These are phyloP conservation scores for Colletotrichum salicis DNA, from an alignment of 2,329 filamentous ascomycete species.

Conservation along the genomic window DNA sequence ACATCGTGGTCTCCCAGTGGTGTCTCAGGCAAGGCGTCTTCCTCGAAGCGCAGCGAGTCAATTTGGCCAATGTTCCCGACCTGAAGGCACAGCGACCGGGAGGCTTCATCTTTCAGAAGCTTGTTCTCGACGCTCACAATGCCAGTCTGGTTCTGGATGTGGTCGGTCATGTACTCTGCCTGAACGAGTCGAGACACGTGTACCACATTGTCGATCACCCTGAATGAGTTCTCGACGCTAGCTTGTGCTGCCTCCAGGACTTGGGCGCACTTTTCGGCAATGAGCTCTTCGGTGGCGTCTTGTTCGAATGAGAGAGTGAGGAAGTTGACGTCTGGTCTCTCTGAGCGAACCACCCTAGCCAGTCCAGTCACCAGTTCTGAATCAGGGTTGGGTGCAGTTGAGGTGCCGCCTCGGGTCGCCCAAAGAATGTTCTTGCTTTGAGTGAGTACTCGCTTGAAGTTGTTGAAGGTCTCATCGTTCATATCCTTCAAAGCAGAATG, in stretches of 20 bases:
- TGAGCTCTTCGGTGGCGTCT: neutral
- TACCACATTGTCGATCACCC: neutral
- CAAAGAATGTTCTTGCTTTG: slow-evolving; percentile 34
- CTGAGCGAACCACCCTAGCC: slow-evolving; percentile 37
- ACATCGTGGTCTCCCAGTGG: slow-evolving; percentile 48
- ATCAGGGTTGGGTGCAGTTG: slow-evolving; percentile 28
- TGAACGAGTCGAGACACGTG: slow-evolving; percentile 21
- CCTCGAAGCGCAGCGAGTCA: slow-evolving; percentile 41
- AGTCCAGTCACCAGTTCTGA: slow-evolving; percentile 39
- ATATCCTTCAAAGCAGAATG: slow-evolving; percentile 36
- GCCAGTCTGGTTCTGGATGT: slow-evolving; percentile 34
- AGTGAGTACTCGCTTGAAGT: slow-evolving; percentile 38
- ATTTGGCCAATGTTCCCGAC: slow-evolving; percentile 40
- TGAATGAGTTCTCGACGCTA: slow-evolving; percentile 17
- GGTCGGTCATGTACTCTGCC: slow-evolving; percentile 25
- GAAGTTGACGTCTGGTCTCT: slow-evolving; percentile 37
- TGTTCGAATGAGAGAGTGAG: slow-evolving; percentile 37
- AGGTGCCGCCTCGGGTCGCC: slow-evolving; percentile 28
- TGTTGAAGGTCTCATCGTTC: slow-evolving; percentile 32
- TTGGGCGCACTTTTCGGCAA: slow-evolving; percentile 20
- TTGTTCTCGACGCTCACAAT: slow-evolving; percentile 7
- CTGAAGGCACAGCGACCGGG: slow-evolving; percentile 46
- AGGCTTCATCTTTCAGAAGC: neutral
- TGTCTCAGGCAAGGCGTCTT: slow-evolving; percentile 37
- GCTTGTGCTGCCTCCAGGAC: neutral